These are phyloP conservation scores for Dacryopinax primogenitus DNA, from an alignment of 768 basidiomycete species.

Conservation along the genomic window DNA sequence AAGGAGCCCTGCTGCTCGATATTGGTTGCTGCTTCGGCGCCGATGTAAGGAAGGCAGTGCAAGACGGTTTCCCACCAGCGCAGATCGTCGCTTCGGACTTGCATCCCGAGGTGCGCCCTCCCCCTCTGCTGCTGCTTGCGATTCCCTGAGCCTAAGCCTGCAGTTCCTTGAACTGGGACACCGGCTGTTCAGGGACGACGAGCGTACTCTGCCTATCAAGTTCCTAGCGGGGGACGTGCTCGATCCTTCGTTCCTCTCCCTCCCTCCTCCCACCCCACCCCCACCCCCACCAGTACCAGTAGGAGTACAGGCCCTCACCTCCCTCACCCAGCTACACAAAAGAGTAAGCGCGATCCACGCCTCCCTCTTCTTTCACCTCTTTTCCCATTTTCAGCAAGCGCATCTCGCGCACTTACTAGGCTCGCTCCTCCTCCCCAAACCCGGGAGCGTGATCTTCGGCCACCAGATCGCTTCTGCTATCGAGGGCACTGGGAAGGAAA, in stretches of 20 bases:
- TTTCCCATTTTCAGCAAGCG: slow-evolving; percentile 31
- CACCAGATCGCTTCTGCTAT: background rate
- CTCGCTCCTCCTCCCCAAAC: slow-evolving; percentile 31
- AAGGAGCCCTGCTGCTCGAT: background rate
- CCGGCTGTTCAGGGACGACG: background rate
- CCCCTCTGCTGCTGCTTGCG: background rate
- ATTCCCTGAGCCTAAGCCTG: background rate
- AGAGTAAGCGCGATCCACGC: slow-evolving; percentile 16
- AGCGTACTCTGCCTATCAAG: background rate
- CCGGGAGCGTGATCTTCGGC: slow-evolving; percentile 39
- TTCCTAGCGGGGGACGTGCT: background rate
- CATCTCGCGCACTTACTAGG: slow-evolving; percentile 34
- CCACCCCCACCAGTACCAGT: background rate
- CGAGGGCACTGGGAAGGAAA: background rate
- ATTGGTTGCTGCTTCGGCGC: slow-evolving; percentile 1
- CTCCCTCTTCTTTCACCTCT: slow-evolving; percentile 29
- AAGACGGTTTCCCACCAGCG: background rate
- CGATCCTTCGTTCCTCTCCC: background rate
- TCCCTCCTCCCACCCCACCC: background rate
- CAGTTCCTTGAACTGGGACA: background rate
- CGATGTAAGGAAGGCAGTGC: background rate
- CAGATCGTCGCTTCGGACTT: background rate
- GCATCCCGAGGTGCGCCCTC: background rate
- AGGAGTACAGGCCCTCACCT: background rate
- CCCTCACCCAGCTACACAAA: background rate